Evolutionary conservation across 176 grass and related monocot genomes (phyloP), one percentile per base, ranked within the genome.

Genomic region (Oryza meyeriana): DNA sequence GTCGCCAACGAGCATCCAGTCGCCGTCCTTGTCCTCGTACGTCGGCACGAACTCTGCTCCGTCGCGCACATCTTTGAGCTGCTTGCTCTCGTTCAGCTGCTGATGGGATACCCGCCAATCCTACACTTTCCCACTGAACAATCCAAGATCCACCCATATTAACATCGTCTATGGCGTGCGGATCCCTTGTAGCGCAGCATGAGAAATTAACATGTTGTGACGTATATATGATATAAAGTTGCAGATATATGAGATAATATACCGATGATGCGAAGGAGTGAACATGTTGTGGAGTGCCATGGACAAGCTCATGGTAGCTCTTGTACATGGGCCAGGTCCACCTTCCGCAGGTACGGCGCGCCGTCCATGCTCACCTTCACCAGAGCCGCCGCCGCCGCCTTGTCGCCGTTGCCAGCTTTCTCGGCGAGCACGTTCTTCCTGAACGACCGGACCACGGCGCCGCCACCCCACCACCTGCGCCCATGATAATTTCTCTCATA

Each of bases 331-430:
- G 81, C 62, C 12, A 95, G 80, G 76, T 98, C 92, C 72, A 98
- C 78, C 80, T 98, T 98, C 61, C 95, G 84, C 57, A 98, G 86
- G 79, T 98, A 98, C 0, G 95, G 90, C 2, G 95, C 95, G 0
- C 92, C 95, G 65, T 98, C 95, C 95, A 84, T 90, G 92, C 92
- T 94, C 69, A 94, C 94, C 88, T 97, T 97, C 77, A 94, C 90
- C 0, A 92, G 73, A 12, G 83, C 79, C 27, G 81, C 74, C 17
- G 31, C 55, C 8, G 18, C 4, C n/a, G 4, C 0, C 30, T 10
- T 48, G 12, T 79, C 69, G 6, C 78, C 82, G 20, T 89, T 80
- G 8, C 79, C 81, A 3, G 69, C 71, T 10, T 89, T 82, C 0
- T 83, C 81, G 41, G 89, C 67, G 58, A 97, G 74, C 44, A 94